Conservation (phyloP, 148 eudicot species). For the Rhododendron griersonianum region DNA sequence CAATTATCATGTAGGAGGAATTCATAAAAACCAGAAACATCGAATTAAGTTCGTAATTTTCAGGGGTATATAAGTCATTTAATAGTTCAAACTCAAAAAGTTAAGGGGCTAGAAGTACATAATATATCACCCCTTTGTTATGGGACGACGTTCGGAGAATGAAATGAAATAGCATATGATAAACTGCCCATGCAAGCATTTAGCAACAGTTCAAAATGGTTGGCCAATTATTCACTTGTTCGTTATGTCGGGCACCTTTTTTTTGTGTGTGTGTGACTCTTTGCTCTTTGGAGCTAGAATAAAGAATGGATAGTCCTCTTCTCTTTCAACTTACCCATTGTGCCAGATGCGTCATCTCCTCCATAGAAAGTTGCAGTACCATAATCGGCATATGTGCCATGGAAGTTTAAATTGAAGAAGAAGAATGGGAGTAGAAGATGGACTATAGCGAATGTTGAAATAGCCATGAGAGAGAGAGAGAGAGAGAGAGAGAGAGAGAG, state of each 20-base stretch:
- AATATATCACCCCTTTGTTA: neutral
- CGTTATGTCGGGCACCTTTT: neutral
- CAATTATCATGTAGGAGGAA: no score
- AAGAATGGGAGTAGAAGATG: slow-evolving; percentile 23
- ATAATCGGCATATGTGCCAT: slow-evolving; percentile 33
- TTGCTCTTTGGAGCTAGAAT: neutral
- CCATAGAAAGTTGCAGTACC: slow-evolving; percentile 81
- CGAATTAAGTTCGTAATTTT: no score
- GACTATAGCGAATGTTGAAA: slow-evolving; percentile 16
- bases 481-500: slow-evolving; percentile 1
- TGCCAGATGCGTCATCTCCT: slow-evolving; percentile 31
- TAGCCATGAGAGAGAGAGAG: slow-evolving; percentile 23
- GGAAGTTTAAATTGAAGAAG: slow-evolving; percentile 26
- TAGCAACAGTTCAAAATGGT: neutral
- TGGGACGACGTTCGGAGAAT: neutral
- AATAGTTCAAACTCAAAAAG: neutral
- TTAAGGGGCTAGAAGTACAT: neutral
- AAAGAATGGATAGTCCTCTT: neutral
- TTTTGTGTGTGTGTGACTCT: neutral
- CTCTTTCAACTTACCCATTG: neutral
- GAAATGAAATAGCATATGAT: neutral
- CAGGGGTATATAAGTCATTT: neutral
- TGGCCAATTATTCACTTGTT: neutral
- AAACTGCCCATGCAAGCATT: neutral
- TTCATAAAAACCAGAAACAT: no score